phyloP scores from a whole-genome alignment of 345 rosid species.

The Conringia planisiliqua region DNA sequence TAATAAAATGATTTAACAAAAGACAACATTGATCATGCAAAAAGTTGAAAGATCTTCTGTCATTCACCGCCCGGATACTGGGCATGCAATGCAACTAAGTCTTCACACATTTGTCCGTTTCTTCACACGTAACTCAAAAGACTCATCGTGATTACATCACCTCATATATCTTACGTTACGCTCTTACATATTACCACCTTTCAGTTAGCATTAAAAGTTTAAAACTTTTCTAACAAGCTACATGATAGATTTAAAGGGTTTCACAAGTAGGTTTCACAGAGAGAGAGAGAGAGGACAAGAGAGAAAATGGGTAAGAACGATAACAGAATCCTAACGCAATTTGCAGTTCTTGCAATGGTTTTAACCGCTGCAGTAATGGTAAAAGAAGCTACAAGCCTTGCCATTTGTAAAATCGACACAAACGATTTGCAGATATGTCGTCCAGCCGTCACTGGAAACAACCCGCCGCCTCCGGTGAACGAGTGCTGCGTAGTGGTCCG shows the following conservation, averaged over 20 bases:
- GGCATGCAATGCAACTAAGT: slow-evolving; percentile 19
- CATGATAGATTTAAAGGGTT: neutral
- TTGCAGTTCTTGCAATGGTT: slow-evolving; percentile 24
- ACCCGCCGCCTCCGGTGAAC: slow-evolving; percentile 43
- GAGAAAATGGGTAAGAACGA: slow-evolving; percentile 17
- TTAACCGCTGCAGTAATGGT: slow-evolving; percentile 16
- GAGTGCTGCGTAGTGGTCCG: slow-evolving; percentile 43
- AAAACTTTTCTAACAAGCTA: too few relatives aligned
- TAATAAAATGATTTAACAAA: neutral
- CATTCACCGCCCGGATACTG: slow-evolving; percentile 8
- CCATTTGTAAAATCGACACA: slow-evolving; percentile 42
- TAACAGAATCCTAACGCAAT: slow-evolving; percentile 1
- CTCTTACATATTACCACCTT: neutral
- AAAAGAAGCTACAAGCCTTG: slow-evolving; percentile 11
- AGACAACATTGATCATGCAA: neutral
- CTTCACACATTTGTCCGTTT: slow-evolving; percentile 10
- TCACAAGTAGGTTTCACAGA: neutral
- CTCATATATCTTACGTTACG: slow-evolving; percentile 10
- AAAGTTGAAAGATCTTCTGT: neutral
- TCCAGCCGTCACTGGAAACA: slow-evolving; percentile 45
- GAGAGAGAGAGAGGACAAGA: neutral
- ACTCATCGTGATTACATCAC: slow-evolving; percentile 9
- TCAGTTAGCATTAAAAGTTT: neutral
- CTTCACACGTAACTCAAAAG: slow-evolving; percentile 24
- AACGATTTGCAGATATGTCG: slow-evolving; percentile 38